Base-by-base conservation (phyloP, 192 early-diverging fungal species). In the Entomortierella lignicola region DNA sequence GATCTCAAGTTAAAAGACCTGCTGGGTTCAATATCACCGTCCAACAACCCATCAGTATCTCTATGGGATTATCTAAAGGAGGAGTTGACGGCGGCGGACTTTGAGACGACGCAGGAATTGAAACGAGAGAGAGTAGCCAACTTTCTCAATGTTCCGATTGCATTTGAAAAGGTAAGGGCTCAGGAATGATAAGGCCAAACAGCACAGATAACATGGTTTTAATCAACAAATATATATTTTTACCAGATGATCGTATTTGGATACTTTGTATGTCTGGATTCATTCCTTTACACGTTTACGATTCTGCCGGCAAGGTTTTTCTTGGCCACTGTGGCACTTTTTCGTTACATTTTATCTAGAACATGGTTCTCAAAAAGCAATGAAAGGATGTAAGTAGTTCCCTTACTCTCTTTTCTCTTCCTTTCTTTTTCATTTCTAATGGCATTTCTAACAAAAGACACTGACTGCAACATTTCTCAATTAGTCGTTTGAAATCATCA, bases 271-370 rank as follows among this genome's bases (percentile, higher is more conserved):
- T 98, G 96, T 63, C 81, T 98, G 37, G 98, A 99, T 72, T 94
- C 97, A 17, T 96, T 99, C 65, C 81, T 99, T 7, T 94, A 97
- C 67, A 93, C 94, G 1, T 97, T 99, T 72, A 97, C 98, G 0
- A 95, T 99, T 52, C 72, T 99, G 20, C 98, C 98, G 0, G 81
- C 94, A 15, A 89, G 96, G 21, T 92, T 98, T 63, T 47, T 89
- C 12, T 81, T 97, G 21, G 94, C 97, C 0, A 30, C 89, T 2
- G 66, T 81, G 18, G 81, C 83, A 10, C 67, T 92, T 23, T 48
- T 81, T 13, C 60, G 69, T 8, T 72, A 83, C 41, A 63, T 77
- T 15, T 65, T 77, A 32, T 77, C 77, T 20, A 79, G 83, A 29
- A 71, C 71, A 8, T 65, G 82, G 63, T 66, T 81, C 2, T 80